These are phyloP conservation scores for Ampelocalamus luodianensis DNA, from an alignment of 176 grass and related monocot genomes.

Conservation along the genomic window DNA sequence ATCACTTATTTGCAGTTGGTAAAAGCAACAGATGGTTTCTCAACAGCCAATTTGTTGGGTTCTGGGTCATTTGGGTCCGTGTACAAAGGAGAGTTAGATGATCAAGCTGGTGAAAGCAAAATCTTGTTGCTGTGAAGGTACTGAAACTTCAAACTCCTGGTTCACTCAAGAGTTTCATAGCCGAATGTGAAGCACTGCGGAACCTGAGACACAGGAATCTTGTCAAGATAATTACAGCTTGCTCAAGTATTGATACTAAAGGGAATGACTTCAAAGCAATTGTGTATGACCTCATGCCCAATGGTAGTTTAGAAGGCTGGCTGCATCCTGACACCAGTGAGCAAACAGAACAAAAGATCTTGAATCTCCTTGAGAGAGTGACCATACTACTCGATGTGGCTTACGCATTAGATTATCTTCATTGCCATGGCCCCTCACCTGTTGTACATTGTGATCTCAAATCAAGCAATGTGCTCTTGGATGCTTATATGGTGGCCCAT, in stretches of 20 bases:
- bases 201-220: constrained; percentile 39
- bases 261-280: constrained; percentile 53
- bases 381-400: constrained; percentile 46
- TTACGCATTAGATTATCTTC: constrained; percentile 47
- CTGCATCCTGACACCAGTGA: constrained; percentile 20
- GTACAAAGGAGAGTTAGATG: constrained; percentile 29
- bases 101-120: neutral
- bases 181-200: constrained; percentile 48
- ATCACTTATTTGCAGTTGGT: constrained; percentile 3
- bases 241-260: constrained; percentile 39
- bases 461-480: too few relatives aligned
- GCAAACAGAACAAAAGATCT: neutral
- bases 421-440: neutral
- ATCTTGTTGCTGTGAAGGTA: constrained; percentile 47
- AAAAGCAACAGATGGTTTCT: constrained; percentile 32
- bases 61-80: constrained; percentile 42
- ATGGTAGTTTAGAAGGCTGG: constrained; percentile 40
- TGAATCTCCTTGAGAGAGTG: constrained; percentile 34
- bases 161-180: constrained; percentile 26
- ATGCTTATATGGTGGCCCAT: too few relatives aligned
- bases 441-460: too few relatives aligned
- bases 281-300: constrained; percentile 37
- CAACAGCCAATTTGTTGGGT: constrained; percentile 4
- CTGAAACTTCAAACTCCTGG: constrained; percentile 24
- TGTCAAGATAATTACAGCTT: constrained; percentile 38